A percentile compares a stretch with the other conserved stretches of the same genome.
Conservation (phyloP, 2,329 filamentous ascomycete species). For the Colletotrichum sp. region DNA sequence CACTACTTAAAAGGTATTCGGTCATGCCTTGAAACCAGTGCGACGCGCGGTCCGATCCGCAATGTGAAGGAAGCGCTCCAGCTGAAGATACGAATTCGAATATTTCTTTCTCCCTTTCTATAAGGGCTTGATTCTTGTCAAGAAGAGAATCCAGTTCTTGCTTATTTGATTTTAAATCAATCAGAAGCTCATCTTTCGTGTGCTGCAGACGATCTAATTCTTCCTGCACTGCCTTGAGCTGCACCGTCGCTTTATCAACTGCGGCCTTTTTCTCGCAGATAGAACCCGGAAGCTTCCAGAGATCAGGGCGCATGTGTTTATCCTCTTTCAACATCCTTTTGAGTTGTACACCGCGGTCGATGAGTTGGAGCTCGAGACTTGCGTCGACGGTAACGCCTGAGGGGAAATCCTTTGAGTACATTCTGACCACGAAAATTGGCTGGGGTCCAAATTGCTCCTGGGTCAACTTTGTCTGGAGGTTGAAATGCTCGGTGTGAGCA, state of each 20-base stretch:
- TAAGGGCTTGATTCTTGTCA: neutral
- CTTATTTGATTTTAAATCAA: neutral
- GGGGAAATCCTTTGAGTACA: neutral
- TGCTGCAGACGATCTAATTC: neutral
- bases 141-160: neutral
- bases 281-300: neutral
- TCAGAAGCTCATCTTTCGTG: neutral
- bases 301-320: neutral
- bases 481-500: neutral
- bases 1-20: neutral
- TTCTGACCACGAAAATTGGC: neutral
- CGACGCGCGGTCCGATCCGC: neutral
- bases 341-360: neutral
- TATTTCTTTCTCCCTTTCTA: neutral
- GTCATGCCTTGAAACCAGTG: neutral
- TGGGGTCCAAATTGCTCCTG: neutral
- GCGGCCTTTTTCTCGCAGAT: neutral
- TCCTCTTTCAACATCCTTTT: neutral
- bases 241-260: neutral
- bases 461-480: neutral
- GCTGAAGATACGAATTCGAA: neutral
- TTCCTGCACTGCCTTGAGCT: neutral
- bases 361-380: neutral
- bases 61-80: neutral
- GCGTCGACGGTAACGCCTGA: neutral